phyloP scores from a whole-genome alignment of 1,284 basidiomycete species.

The Boletus subluridellus region DNA sequence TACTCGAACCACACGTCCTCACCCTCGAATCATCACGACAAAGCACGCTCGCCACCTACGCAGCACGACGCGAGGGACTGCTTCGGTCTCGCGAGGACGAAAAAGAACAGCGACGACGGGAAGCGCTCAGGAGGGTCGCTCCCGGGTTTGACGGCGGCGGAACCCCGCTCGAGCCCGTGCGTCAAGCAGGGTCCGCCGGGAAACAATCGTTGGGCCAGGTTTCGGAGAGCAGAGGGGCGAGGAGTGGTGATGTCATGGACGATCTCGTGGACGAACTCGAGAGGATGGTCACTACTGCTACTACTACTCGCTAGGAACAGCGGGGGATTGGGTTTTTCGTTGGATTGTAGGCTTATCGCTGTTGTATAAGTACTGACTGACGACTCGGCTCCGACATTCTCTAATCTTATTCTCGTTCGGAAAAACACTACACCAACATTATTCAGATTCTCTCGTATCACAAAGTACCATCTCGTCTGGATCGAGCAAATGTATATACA shows the following conservation, averaged over 20 bases:
- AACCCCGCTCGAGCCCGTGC: slow-evolving; percentile 55
- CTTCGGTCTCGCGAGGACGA: slow-evolving; percentile 71
- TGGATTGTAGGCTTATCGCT: too few relatives aligned
- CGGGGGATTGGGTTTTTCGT: neutral
- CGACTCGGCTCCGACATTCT: neutral
- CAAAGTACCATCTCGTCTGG: neutral
- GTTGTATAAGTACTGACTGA: too few relatives aligned
- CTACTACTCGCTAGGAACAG: neutral
- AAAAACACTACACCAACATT: neutral
- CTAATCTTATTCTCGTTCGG: neutral
- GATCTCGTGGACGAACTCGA: slow-evolving; percentile 76
- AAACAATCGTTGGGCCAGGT: slow-evolving; percentile 2
- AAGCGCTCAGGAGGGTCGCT: slow-evolving; percentile 68
- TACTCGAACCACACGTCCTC: slow-evolving; percentile 81
- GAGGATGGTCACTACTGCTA: slow-evolving; percentile 15
- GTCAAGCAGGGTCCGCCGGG: slow-evolving; percentile 10
- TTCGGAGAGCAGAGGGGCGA: neutral
- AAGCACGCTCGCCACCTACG: slow-evolving; percentile 60
- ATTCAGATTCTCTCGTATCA: neutral
- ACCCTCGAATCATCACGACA: slow-evolving; percentile 68
- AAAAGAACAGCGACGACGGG: slow-evolving; percentile 72
- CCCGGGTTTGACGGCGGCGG: slow-evolving; percentile 68
- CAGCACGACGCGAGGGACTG: slow-evolving; percentile 64
- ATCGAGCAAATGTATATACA: neutral
- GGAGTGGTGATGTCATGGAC: slow-evolving; percentile 66